Evolutionary conservation across 345 rosid genomes (phyloP).

Genomic region (Boechera retrofracta): DNA sequence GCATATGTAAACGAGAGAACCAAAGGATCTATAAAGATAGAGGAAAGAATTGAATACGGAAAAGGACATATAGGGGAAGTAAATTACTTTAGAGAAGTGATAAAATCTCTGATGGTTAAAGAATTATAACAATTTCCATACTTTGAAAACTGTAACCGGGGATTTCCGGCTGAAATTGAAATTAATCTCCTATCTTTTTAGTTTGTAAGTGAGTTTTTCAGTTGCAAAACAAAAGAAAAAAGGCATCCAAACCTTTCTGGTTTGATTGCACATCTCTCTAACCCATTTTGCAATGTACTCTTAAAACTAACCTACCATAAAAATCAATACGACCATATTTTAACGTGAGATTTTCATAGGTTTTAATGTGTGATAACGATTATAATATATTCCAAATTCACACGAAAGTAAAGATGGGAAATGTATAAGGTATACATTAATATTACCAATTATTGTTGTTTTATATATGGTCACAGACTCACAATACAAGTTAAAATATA

Average conservation of each 20-base stretch:
- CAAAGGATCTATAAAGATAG: slow-evolving; percentile 22
- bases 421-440: not conserved
- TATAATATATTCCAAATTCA: not conserved
- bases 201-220: not conserved
- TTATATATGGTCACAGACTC: not conserved
- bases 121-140: not conserved
- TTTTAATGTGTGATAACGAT: not conserved
- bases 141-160: not conserved
- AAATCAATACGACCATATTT: not conserved
- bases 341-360: not conserved
- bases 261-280: too few relatives aligned
- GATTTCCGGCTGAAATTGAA: not conserved
- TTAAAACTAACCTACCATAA: not conserved
- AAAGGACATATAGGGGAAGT: not conserved
- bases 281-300: not conserved
- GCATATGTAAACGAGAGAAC: slow-evolving; percentile 32
- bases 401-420: not conserved
- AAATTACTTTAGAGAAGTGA: not conserved
- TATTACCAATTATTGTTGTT: not conserved
- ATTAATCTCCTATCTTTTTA: not conserved
- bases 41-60: not conserved
- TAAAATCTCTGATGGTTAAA: slow-evolving; percentile 2
- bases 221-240: not conserved
- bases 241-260: not conserved
- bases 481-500: too few relatives aligned